phyloP scores from a whole-genome alignment of 768 basidiomycete genomes.

The Podaxis carcinomalis region DNA sequence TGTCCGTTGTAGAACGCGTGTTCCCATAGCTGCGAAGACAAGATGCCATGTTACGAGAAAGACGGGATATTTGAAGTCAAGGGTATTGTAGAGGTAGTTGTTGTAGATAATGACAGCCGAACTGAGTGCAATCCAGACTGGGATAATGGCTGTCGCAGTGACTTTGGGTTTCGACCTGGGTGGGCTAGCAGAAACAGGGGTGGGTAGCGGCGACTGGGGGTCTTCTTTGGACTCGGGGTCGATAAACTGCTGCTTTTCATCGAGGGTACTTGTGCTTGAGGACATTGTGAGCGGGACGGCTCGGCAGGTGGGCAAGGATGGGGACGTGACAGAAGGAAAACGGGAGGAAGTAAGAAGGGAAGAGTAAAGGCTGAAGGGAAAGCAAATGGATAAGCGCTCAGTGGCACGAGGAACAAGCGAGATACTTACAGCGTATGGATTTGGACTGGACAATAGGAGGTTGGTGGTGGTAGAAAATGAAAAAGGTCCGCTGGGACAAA shows the following conservation, averaged over 20 bases:
- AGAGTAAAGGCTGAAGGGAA: neutral
- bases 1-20: constrained; percentile 77
- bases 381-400: neutral
- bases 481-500: neutral
- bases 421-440: constrained; percentile 2
- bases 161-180: constrained; percentile 46
- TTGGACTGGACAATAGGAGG: neutral
- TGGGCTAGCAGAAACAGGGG: constrained; percentile 41
- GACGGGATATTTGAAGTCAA: constrained; percentile 85
- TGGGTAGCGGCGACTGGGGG: constrained; percentile 40
- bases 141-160: constrained; percentile 71
- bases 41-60: constrained; percentile 92
- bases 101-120: constrained; percentile 95
- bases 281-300: constrained; percentile 2
- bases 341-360: neutral
- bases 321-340: neutral
- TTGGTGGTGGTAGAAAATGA: neutral
- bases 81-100: constrained; percentile 81
- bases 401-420: neutral
- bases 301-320: neutral
- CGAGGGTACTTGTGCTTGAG: constrained; percentile 13
- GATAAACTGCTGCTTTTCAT: constrained; percentile 23
- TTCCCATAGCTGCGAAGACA: constrained; percentile 75
- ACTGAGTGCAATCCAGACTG: constrained; percentile 88
- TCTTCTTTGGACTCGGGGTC: constrained; percentile 11